Conservation (phyloP, 2,329 filamentous ascomycete genomes). For the Curvularia verruculosa region DNA sequence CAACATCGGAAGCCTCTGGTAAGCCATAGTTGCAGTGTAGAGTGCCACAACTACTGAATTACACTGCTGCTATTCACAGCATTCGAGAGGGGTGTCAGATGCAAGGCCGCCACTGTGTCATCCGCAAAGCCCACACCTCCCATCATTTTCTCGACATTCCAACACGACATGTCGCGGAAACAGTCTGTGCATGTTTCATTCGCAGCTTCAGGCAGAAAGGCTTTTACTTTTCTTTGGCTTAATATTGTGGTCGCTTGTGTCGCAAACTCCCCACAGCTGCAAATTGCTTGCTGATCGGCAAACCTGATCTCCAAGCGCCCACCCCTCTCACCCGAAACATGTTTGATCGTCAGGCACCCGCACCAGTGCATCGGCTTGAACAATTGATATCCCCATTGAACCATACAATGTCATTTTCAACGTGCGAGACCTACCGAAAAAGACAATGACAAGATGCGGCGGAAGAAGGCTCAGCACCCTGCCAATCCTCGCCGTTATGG, state of each 20-base stretch:
- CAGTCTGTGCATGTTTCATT: not conserved
- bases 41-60: not conserved
- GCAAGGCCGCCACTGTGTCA: not conserved
- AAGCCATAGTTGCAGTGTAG: not conserved
- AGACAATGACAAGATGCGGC: not conserved
- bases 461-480: not conserved
- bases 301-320: conserved; percentile 11
- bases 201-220: not conserved
- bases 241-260: not conserved
- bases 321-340: conserved; percentile 1
- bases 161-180: not conserved
- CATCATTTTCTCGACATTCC: not conserved
- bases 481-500: not conserved
- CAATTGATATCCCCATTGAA: not conserved
- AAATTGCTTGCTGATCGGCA: conserved; percentile 6
- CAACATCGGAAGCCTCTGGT: not conserved
- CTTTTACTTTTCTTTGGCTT: not conserved
- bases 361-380: conserved; percentile 4
- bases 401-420: not conserved
- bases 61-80: not conserved
- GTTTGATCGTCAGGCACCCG: conserved; percentile 17
- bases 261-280: not conserved
- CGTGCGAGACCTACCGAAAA: not conserved
- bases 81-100: not conserved
- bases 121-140: not conserved